A percentile compares a stretch with the other conserved stretches of the same genome.
These are phyloP conservation scores for Stropharia rugosoannulata DNA, from an alignment of 768 basidiomycete species.

Conservation along the genomic window DNA sequence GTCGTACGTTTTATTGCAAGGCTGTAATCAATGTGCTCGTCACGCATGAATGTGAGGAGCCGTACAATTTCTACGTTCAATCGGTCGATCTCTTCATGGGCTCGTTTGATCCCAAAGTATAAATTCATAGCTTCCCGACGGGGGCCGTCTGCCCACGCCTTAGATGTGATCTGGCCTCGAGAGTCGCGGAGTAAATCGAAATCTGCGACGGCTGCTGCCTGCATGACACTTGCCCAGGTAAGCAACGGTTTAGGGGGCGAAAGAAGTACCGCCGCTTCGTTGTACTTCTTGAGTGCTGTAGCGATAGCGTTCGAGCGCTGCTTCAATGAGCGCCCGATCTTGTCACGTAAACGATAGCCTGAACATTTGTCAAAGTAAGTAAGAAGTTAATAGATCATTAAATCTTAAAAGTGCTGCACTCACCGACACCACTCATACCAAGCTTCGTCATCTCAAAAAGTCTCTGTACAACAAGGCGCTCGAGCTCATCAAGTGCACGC, in stretches of 20 bases:
- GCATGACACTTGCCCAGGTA: not conserved
- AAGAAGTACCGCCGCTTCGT: not conserved
- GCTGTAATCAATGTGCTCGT: slow-evolving; percentile 3
- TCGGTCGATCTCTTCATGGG: not conserved
- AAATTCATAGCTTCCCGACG: not conserved
- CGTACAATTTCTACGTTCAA: not conserved
- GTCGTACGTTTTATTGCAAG: not conserved
- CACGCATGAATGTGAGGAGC: not conserved
- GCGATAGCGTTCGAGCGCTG: not conserved
- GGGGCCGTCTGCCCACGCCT: not conserved
- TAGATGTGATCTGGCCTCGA: not conserved
- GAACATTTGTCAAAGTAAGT: too few species aligned
- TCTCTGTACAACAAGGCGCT: slow-evolving; percentile 2
- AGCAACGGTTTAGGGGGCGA: not conserved
- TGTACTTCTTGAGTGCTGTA: not conserved
- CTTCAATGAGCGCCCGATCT: not conserved
- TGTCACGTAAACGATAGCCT: not conserved
- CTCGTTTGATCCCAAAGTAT: not conserved
- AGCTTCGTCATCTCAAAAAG: slow-evolving; percentile 5
- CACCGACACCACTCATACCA: slow-evolving; percentile 6
- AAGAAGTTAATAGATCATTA: not conserved
- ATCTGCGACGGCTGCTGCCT: not conserved
- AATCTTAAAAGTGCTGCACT: not conserved
- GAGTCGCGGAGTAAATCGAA: not conserved
- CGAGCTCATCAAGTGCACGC: not conserved